Percentiles rank a stretch among this genome's conserved stretches.
Conservation (phyloP, 2,329 filamentous ascomycete genomes). For the Trichoderma brevicompactum region DNA sequence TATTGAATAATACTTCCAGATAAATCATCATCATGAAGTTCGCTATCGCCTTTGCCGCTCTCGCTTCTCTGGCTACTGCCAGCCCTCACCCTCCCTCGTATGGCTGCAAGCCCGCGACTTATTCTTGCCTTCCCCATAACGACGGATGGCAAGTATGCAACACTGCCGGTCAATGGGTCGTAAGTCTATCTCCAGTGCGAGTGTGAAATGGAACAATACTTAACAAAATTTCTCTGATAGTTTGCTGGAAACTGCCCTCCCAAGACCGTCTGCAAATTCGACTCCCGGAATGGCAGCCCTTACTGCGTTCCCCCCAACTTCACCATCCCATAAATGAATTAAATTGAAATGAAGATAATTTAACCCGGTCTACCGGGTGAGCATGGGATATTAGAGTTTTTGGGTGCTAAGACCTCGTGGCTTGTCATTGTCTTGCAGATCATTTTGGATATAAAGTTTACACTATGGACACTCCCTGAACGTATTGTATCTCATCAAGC, state of each 20-base stretch:
- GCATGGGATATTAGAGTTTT: neutral
- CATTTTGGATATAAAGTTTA: conserved; percentile 12
- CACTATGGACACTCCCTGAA: conserved; percentile 17
- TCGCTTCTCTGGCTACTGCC: conserved; percentile 32
- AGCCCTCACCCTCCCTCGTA: conserved; percentile 25
- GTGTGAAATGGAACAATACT: neutral
- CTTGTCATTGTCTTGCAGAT: conserved; percentile 7
- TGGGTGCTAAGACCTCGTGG: neutral
- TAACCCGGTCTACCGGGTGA: neutral
- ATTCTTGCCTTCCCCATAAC: conserved; percentile 38
- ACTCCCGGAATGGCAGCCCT: conserved; percentile 42
- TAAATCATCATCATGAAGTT: conserved; percentile 41
- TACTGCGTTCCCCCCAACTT: conserved; percentile 46
- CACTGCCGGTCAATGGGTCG: conserved; percentile 39
- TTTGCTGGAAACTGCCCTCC: conserved; percentile 43
- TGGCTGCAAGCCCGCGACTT: conserved; percentile 43
- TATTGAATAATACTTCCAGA: neutral
- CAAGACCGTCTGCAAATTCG: conserved; percentile 45
- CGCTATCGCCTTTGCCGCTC: conserved; percentile 35
- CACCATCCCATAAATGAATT: conserved; percentile 29
- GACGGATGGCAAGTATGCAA: conserved; percentile 44
- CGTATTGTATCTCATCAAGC: neutral
- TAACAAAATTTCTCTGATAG: conserved; percentile 32
- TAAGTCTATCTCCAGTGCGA: conserved; percentile 36
- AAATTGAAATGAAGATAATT: neutral